Evolutionary conservation across 1,284 basidiomycete species (phyloP).

Genomic region (Microbotryomycetes sp.): DNA sequence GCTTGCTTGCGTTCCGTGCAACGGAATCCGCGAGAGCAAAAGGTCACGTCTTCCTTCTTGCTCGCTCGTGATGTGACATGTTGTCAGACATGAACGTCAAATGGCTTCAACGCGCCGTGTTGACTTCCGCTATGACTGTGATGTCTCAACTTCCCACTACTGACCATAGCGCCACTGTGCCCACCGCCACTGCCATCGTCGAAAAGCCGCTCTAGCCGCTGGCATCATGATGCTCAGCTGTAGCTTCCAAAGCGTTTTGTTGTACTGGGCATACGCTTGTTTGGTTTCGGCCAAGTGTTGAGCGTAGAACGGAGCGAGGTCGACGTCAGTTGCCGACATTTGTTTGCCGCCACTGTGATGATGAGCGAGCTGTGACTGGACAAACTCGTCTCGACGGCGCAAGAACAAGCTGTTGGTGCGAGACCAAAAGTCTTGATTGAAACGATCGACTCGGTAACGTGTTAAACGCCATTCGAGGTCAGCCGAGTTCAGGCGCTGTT

Average conservation of each 20-base stretch:
- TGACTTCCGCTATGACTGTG: too few relatives aligned
- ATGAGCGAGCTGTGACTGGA: constrained; percentile 9
- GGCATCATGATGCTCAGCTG: constrained; percentile 25
- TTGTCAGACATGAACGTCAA: too few relatives aligned
- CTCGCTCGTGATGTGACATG: too few relatives aligned
- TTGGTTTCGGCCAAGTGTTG: constrained; percentile 25
- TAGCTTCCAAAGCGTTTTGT: constrained; percentile 24
- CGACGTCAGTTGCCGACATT: constrained; percentile 10
- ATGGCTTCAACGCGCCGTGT: too few relatives aligned
- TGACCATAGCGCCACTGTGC: too few relatives aligned
- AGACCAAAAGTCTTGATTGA: constrained; percentile 38
- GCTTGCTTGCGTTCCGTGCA: too few relatives aligned
- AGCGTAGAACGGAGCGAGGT: constrained; percentile 28
- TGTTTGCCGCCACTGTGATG: neutral
- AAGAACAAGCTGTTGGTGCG: constrained; percentile 32
- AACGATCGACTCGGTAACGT: constrained; percentile 33
- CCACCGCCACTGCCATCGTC: constrained; percentile 24
- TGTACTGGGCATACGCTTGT: constrained; percentile 28
- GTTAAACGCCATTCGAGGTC: constrained; percentile 37
- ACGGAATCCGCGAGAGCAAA: too few relatives aligned
- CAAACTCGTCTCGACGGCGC: constrained; percentile 12
- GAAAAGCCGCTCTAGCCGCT: constrained; percentile 13
- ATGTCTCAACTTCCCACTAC: too few relatives aligned
- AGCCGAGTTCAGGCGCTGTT: constrained; percentile 20
- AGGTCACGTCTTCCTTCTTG: too few relatives aligned